Evolutionary conservation across 495 filamentous ascomycete species (phyloP), one percentile per base, ranked within the genome.

Genomic region (Arthonia radiata): DNA sequence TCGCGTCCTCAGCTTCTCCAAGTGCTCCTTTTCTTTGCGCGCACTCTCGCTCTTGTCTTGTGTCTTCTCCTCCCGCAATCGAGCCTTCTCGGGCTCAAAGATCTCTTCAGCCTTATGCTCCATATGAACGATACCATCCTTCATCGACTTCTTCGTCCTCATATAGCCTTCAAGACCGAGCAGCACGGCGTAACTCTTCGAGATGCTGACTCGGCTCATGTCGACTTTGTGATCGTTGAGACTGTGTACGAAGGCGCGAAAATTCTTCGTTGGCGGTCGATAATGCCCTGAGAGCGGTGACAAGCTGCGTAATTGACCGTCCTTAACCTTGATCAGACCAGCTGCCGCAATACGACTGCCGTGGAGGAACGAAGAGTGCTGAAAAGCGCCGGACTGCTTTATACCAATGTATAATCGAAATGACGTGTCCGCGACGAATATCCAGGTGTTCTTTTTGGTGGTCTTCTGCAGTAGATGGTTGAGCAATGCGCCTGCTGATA

Each of bases 391-490:
- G 15, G 64, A 65, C 41, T 76, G 68, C 38, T 93, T 92, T 47
- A 93, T 86, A 24, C 78, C 81, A 19, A 91, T 63, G 50, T 92
- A 91, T 0, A 92, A 54, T 5, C 82, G 65, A 38, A 78, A 83
- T 2, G 66, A 72, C 0, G 77, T 83, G 47, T 93, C 81, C 17
- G 71, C 69, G 13, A 76, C 81, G 39, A 89, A 92, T 22, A 92
- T 82, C 80, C 80, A 92, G 17, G 71, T 82, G 38, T 74, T 75
- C 34, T 70, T 76, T 38, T 63, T 64, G 4, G 72, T 64, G 2
- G 67, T 60, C 25, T 67, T 70, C 18, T 72, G 61, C 2, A 80
- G 57, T 7, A 82, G 50, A 29, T 67, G 67, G 40, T 78, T 71
- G 37, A 79, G 53, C 4, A 86, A 55, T 1, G 62, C 67, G 3